Conservation (phyloP, 148 eudicot species). For the Fallopia convolvulus region DNA sequence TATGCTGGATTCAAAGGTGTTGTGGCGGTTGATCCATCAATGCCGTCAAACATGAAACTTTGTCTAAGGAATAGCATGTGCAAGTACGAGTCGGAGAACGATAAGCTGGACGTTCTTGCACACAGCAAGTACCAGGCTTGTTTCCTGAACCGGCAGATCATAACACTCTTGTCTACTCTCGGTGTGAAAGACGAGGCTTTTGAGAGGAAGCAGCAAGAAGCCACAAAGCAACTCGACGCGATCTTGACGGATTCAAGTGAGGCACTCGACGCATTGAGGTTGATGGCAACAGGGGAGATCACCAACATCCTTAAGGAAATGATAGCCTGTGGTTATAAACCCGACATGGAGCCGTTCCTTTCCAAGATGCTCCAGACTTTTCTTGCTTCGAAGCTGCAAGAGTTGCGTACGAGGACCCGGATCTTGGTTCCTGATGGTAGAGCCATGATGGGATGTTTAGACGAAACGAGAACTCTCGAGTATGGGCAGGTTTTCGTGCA, state of each 20-base stretch:
- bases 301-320: conserved; percentile 53
- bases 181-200: conserved; percentile 55
- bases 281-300: conserved; percentile 67
- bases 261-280: conserved; percentile 66
- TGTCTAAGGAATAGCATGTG: conserved; percentile 72
- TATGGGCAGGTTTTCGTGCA: conserved; percentile 80
- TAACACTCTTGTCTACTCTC: conserved; percentile 81
- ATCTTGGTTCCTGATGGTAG: conserved; percentile 46
- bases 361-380: conserved; percentile 69
- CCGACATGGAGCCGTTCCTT: conserved; percentile 61
- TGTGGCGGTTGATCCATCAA: conserved; percentile 65
- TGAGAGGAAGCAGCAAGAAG: conserved; percentile 70
- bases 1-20: conserved; percentile 93
- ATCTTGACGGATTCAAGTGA: conserved; percentile 50
- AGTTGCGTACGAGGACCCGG: conserved; percentile 47
- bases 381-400: conserved; percentile 51
- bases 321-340: conserved; percentile 61
- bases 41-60: conserved; percentile 36
- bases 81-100: conserved; percentile 52
- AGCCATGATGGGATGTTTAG: conserved; percentile 70
- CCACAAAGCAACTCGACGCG: conserved; percentile 47
- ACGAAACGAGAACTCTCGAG: conserved; percentile 51
- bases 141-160: conserved; percentile 66
- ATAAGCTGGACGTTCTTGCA: conserved; percentile 60
- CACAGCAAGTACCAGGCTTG: conserved; percentile 87